Evolutionary conservation across 495 filamentous ascomycete species (phyloP).

Genomic region (Geopyxis carbonaria): DNA sequence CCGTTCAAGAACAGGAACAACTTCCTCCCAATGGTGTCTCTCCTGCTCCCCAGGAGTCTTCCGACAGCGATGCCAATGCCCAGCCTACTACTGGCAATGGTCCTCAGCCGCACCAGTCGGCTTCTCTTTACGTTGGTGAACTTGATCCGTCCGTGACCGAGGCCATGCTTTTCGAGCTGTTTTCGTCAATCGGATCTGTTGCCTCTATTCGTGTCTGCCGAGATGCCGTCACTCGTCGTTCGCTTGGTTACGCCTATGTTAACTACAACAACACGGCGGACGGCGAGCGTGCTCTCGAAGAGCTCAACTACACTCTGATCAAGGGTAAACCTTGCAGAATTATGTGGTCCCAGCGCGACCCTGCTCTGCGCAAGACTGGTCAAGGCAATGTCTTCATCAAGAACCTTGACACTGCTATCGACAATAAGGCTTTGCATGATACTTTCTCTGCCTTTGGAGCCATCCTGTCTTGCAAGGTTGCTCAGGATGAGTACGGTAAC

Average conservation of each 20-base stretch:
- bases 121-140: constrained; percentile 97
- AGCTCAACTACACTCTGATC: constrained; percentile 99
- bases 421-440: constrained; percentile 99
- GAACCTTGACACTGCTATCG: constrained; percentile 94
- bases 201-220: constrained; percentile 99
- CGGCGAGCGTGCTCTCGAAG: constrained; percentile 94
- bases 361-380: constrained; percentile 95
- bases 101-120: constrained; percentile 61
- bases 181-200: constrained; percentile 97
- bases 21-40: constrained; percentile 33
- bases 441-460: constrained; percentile 98
- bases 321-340: constrained; percentile 98
- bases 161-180: constrained; percentile 99
- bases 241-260: constrained; percentile 97
- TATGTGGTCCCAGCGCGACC: constrained; percentile 99
- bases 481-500: constrained; percentile 85
- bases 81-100: constrained; percentile 49
- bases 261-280: constrained; percentile 98
- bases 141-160: constrained; percentile 94
- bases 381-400: constrained; percentile 99
- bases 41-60: constrained; percentile 29
- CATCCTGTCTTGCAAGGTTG: constrained; percentile 98
- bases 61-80: constrained; percentile 44
- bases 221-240: constrained; percentile 95
- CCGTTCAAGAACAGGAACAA: constrained; percentile 53